phyloP scores from a whole-genome alignment of 805 yeast species.

The Ogataea zsoltii region DNA sequence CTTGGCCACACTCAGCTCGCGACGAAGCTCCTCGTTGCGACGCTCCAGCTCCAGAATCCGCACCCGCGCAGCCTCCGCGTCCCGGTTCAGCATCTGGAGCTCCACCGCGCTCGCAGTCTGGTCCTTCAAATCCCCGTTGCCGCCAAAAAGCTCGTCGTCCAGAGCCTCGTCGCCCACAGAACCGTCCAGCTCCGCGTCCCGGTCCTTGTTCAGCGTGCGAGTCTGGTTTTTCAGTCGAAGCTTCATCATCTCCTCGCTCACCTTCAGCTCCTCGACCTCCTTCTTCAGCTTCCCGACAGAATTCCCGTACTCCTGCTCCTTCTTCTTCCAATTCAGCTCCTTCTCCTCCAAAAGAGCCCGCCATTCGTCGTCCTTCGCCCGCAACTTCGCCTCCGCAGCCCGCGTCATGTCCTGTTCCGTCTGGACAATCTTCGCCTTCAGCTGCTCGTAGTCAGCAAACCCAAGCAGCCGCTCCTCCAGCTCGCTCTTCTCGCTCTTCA shows the following conservation, averaged over 20 bases:
- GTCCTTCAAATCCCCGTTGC: conserved; percentile 12
- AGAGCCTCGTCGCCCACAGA: conserved; percentile 19
- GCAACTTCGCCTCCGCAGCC: conserved; percentile 51
- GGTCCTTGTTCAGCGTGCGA: conserved; percentile 39
- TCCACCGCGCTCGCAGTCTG: conserved; percentile 47
- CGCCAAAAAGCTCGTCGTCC: conserved; percentile 6
- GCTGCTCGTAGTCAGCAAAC: conserved; percentile 75
- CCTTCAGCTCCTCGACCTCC: conserved; percentile 63
- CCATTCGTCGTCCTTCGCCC: conserved; percentile 75
- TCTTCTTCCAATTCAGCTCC: conserved; percentile 63
- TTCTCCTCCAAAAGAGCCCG: conserved; percentile 70
- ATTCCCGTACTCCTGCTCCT: conserved; percentile 51
- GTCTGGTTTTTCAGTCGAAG: conserved; percentile 54
- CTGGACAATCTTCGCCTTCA: conserved; percentile 61
- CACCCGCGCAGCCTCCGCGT: conserved; percentile 68
- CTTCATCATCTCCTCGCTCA: conserved; percentile 63
- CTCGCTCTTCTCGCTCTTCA: conserved; percentile 50
- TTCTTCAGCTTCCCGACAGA: conserved; percentile 54
- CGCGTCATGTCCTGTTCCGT: conserved; percentile 63
- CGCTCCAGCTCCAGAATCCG: conserved; percentile 71
- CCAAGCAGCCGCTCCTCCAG: conserved; percentile 61
- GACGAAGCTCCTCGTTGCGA: conserved; percentile 72
- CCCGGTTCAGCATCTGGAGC: conserved; percentile 68
- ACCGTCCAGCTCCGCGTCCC: conserved; percentile 17
- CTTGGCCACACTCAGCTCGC: conserved; percentile 58